Percentiles rank a stretch among this genome's conserved stretches.
Evolutionary conservation across 306 rosid genomes (phyloP).

Genomic region (Gastrolobium villosum): DNA sequence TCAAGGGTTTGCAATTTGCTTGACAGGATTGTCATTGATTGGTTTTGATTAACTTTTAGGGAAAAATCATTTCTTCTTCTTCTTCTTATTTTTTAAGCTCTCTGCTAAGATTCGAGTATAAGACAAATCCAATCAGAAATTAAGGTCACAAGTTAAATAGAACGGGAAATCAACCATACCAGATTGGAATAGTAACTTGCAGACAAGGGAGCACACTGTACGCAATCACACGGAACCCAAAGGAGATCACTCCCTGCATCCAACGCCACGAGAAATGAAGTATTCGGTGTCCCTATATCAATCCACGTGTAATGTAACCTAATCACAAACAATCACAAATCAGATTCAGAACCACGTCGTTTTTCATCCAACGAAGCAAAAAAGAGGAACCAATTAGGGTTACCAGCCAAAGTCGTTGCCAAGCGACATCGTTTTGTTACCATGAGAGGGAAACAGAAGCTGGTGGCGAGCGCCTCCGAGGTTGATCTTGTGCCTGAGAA

Average conservation of each 20-base stretch:
- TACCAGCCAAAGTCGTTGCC: constrained; percentile 96
- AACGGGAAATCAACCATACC: constrained; percentile 52
- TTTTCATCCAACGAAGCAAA: background rate
- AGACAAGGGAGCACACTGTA: constrained; percentile 91
- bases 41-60: background rate
- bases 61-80: too few species aligned
- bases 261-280: constrained; percentile 92
- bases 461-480: constrained; percentile 64
- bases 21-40: background rate
- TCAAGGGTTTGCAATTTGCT: constrained; percentile 3
- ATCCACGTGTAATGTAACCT: constrained; percentile 98
- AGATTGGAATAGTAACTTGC: constrained; percentile 69
- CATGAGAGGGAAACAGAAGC: constrained; percentile 78
- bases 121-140: background rate
- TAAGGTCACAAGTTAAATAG: background rate
- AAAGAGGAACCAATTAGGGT: background rate
- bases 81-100: too few species aligned
- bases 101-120: too few species aligned
- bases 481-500: constrained; percentile 69
- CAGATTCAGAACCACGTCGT: constrained; percentile 28
- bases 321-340: constrained; percentile 31
- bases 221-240: constrained; percentile 96
- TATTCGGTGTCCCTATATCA: constrained; percentile 90
- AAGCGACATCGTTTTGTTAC: constrained; percentile 74
- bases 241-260: constrained; percentile 95